These are phyloP conservation scores for Canavalia ensiformis DNA, from an alignment of 306 rosid species.

Conservation along the genomic window DNA sequence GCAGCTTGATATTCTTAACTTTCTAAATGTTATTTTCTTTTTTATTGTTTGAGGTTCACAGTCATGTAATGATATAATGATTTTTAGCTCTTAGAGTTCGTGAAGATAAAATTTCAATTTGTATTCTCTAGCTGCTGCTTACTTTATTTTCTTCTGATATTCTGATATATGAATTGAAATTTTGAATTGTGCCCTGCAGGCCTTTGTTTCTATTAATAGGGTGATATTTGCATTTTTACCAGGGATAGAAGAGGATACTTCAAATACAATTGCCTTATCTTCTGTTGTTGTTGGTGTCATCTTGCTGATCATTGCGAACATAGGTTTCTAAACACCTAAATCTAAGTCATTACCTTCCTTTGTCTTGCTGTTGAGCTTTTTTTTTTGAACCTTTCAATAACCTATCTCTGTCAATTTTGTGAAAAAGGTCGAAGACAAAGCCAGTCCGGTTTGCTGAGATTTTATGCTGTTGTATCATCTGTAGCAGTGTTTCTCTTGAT, in stretches of 20 bases:
- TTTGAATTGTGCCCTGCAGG: slow-evolving; percentile 60
- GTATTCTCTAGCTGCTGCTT: not conserved
- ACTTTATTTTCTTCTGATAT: slow-evolving; percentile 15
- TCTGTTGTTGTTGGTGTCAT: slow-evolving; percentile 60
- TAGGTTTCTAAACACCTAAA: slow-evolving; percentile 57
- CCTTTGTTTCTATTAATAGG: slow-evolving; percentile 65
- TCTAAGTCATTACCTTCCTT: slow-evolving; percentile 4
- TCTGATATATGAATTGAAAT: slow-evolving; percentile 30
- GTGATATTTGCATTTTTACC: slow-evolving; percentile 50
- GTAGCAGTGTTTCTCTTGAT: slow-evolving; percentile 51
- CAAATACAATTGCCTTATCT: slow-evolving; percentile 57
- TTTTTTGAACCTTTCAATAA: not conserved
- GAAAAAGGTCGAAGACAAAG: slow-evolving; percentile 78
- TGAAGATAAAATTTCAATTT: slow-evolving; percentile 15
- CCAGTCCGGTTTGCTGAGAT: slow-evolving; percentile 61
- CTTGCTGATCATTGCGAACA: slow-evolving; percentile 63
- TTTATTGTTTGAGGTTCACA: slow-evolving; percentile 25
- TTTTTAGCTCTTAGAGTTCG: not conserved
- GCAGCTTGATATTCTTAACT: not conserved
- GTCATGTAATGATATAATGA: not conserved
- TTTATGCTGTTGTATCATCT: slow-evolving; percentile 63
- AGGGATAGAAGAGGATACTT: slow-evolving; percentile 53
- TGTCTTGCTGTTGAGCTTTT: slow-evolving; percentile 20
- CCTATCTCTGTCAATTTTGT: slow-evolving; percentile 40
- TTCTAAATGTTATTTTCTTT: not conserved